Percentiles rank a stretch among this genome's conserved stretches.
phyloP scores from a whole-genome alignment of 2,329 filamentous ascomycete species.

The Fusarium nanum region DNA sequence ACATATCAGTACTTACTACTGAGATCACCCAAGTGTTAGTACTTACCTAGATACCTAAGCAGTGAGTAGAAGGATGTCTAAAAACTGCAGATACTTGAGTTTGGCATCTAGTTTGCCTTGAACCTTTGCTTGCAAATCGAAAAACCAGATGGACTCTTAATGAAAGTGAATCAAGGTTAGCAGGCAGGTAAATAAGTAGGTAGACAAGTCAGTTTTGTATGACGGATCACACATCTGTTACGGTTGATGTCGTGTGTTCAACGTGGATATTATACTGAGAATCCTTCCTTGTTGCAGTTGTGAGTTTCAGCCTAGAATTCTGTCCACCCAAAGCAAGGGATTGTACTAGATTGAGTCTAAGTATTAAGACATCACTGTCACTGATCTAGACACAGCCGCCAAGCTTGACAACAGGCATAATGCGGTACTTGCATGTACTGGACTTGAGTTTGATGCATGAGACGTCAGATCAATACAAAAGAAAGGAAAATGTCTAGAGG shows the following conservation, averaged over 20 bases:
- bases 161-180: background rate
- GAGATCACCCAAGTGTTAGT: background rate
- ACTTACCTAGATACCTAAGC: background rate
- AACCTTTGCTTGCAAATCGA: background rate
- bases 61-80: background rate
- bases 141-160: background rate
- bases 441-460: too few relatives aligned
- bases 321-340: background rate
- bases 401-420: background rate
- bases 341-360: background rate
- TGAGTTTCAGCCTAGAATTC: background rate
- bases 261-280: background rate
- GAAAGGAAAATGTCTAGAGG: background rate
- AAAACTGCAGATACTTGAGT: background rate
- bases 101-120: background rate
- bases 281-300: background rate
- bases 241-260: background rate
- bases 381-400: too few relatives aligned
- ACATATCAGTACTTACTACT: background rate
- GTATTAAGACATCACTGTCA: background rate
- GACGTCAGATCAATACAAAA: background rate
- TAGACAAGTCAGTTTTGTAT: background rate
- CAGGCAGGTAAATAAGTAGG: background rate
- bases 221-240: background rate
- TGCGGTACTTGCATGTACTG: too few relatives aligned